phyloP scores from a whole-genome alignment of 805 yeast genomes.

The Metschnikowia lochheadii region DNA sequence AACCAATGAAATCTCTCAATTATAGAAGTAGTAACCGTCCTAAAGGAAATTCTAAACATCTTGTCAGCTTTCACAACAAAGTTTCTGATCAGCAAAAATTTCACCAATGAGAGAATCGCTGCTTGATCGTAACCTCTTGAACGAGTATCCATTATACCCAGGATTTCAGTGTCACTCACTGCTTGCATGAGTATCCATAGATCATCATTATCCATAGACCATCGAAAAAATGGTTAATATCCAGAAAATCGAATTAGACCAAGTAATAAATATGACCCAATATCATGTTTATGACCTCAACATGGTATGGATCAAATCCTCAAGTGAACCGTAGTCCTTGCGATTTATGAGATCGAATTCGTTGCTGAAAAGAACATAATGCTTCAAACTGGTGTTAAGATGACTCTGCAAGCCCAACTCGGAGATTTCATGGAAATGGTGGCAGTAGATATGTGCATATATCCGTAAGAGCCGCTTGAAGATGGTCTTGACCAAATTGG shows the following conservation, averaged over 20 bases:
- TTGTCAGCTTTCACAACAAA: no score
- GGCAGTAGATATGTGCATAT: constrained; percentile 96
- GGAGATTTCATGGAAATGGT: constrained; percentile 91
- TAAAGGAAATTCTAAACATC: no score
- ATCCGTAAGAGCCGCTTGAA: constrained; percentile 89
- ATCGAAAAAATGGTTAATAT: no score
- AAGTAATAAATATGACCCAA: not conserved
- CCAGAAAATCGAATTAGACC: not conserved
- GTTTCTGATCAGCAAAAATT: no score
- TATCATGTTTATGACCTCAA: constrained; percentile 29
- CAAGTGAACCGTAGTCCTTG: constrained; percentile 89
- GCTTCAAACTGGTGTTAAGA: constrained; percentile 89
- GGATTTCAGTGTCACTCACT: no score
- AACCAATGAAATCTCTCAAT: no score
- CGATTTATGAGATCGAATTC: constrained; percentile 75
- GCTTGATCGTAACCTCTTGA: no score
- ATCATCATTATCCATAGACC: no score
- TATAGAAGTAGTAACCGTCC: no score
- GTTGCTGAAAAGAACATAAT: constrained; percentile 80
- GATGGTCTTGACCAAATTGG: constrained; percentile 74
- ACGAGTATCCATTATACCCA: no score
- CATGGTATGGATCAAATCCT: constrained; percentile 74
- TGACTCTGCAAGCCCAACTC: constrained; percentile 92
- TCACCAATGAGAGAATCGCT: no score
- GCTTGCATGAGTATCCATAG: no score